A percentile compares a stretch with the other conserved stretches of the same genome.
Conservation (phyloP, 805 yeast species). For the Groenewaldozyma tartarivorans region DNA sequence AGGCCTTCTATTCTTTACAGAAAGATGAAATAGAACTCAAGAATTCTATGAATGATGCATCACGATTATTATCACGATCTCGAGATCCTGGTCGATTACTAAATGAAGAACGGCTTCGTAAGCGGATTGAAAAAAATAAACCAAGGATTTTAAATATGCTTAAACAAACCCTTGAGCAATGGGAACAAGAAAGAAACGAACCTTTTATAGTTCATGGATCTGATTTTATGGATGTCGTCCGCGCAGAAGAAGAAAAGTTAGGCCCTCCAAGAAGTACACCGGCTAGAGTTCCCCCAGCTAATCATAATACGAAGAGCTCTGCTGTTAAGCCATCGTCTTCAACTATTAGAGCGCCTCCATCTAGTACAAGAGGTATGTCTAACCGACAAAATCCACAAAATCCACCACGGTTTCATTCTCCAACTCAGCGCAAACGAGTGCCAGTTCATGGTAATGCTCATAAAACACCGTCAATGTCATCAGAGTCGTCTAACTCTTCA, state of each 20-base stretch:
- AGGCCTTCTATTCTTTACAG: constrained; percentile 44
- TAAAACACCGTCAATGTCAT: too few species aligned
- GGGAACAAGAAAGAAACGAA: constrained; percentile 22
- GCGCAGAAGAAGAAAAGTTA: constrained; percentile 15
- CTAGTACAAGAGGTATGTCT: constrained; percentile 3
- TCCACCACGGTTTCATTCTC: too few species aligned
- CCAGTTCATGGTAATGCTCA: too few species aligned
- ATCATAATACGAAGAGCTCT: too few species aligned
- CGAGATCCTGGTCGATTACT: constrained; percentile 57
- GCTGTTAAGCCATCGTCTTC: too few species aligned
- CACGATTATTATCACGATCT: constrained; percentile 53
- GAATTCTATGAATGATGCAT: constrained; percentile 68
- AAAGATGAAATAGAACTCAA: constrained; percentile 54
- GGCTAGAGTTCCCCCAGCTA: constrained; percentile 1
- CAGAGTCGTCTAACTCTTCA: too few species aligned
- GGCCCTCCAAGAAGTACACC: constrained; percentile 5
- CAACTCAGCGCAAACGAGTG: too few species aligned
- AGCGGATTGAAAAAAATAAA: constrained; percentile 52
- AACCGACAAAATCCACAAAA: neutral
- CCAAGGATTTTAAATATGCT: constrained; percentile 55
- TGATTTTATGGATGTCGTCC: constrained; percentile 32
- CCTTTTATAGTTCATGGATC: constrained; percentile 38
- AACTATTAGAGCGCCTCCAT: constrained; percentile 5
- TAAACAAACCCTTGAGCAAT: constrained; percentile 37
- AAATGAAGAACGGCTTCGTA: constrained; percentile 71